Conservation (phyloP, 345 rosid species). For the Cochlearia excelsa region DNA sequence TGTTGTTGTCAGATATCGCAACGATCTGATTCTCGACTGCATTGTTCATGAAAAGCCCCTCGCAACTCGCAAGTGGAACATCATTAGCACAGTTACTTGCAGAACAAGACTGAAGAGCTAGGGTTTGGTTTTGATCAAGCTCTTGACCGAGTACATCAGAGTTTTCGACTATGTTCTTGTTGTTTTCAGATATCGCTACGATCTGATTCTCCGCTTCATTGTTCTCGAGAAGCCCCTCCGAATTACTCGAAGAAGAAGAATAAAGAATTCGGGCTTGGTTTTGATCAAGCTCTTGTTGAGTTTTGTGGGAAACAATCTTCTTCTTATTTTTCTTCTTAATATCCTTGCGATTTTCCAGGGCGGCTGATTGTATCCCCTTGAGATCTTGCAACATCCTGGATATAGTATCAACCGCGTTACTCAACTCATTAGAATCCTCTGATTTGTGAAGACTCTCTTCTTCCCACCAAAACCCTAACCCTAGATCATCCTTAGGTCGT, state of each 20-base stretch:
- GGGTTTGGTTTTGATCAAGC: background rate
- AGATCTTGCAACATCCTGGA: slow-evolving; percentile 13
- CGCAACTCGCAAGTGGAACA: background rate
- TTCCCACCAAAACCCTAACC: slow-evolving; percentile 24
- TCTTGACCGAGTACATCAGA: background rate
- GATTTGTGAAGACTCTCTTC: slow-evolving; percentile 7
- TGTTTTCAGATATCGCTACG: no score
- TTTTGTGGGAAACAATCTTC: background rate
- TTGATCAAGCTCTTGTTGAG: slow-evolving; percentile 1
- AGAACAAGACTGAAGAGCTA: background rate
- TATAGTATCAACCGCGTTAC: background rate
- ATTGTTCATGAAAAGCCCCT: background rate
- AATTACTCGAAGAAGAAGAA: background rate
- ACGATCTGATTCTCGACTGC: no score
- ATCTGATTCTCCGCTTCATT: no score
- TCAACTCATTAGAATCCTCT: background rate
- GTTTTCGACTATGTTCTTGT: no score
- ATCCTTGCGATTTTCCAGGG: background rate
- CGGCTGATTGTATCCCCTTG: background rate
- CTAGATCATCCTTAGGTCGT: background rate
- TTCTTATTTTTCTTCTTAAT: slow-evolving; percentile 15
- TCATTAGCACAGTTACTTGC: background rate
- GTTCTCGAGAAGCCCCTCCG: no score
- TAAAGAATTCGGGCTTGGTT: slow-evolving; percentile 1
- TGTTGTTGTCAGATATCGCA: no score